phyloP scores from a whole-genome alignment of 2,329 filamentous ascomycete species.

The Aspergillus novoparasiticus region DNA sequence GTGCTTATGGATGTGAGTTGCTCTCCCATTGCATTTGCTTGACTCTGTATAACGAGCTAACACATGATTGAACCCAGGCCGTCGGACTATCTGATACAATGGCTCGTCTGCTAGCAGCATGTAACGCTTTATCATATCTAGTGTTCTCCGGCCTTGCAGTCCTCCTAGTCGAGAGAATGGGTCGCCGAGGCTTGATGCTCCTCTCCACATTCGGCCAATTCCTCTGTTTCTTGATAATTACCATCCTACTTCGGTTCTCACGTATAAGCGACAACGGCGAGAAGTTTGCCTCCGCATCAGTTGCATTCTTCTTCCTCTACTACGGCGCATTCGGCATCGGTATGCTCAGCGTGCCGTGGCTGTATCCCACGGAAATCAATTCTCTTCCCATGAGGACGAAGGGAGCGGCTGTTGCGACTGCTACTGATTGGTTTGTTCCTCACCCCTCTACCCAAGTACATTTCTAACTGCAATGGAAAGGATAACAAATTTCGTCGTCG shows the following conservation, averaged over 20 bases:
- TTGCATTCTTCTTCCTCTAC: background rate
- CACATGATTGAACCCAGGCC: constrained; percentile 50
- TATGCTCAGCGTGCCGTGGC: background rate
- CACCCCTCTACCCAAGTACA: no score
- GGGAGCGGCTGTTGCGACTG: background rate
- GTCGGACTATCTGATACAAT: constrained; percentile 57
- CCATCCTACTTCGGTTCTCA: background rate
- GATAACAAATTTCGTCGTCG: background rate
- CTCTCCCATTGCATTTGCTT: fast-evolving
- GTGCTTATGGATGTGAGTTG: no score
- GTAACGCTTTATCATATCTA: constrained; percentile 55
- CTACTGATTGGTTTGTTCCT: background rate
- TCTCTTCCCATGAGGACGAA: background rate
- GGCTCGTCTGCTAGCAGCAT: constrained; percentile 58
- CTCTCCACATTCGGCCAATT: background rate
- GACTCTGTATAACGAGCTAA: constrained; percentile 52
- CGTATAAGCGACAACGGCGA: background rate
- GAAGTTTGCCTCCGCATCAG: background rate
- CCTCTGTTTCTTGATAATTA: background rate
- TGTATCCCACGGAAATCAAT: background rate
- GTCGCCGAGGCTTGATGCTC: background rate
- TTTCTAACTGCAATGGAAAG: background rate
- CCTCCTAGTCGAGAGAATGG: background rate
- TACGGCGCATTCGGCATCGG: background rate
- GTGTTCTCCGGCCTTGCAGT: constrained; percentile 39